Percentiles rank a stretch among this genome's conserved stretches.
Conservation (phyloP, 108 stramenopile species). For the Nitzschia inconspicua region DNA sequence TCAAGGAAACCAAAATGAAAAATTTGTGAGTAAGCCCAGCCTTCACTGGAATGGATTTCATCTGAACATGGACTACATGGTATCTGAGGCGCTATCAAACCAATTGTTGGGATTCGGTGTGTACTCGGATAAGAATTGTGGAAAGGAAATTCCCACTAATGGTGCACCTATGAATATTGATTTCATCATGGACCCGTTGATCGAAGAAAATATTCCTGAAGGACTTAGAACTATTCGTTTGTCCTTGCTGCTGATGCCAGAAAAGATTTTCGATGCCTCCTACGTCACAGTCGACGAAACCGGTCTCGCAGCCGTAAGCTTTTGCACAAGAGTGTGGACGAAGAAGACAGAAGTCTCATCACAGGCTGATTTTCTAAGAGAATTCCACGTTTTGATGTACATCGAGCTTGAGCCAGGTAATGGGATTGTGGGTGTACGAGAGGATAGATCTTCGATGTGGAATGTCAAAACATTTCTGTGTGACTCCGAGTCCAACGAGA, state of each 20-base stretch:
- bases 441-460: background rate
- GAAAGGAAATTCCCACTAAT: background rate
- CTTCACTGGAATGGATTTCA: background rate
- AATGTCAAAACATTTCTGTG: conserved; percentile 1
- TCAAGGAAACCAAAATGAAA: too few species aligned
- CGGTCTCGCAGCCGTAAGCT: background rate
- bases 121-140: background rate
- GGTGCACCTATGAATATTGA: background rate
- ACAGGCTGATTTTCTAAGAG: background rate
- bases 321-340: conserved; percentile 2
- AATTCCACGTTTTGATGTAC: background rate
- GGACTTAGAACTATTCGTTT: background rate
- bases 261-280: background rate
- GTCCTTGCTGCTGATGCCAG: background rate
- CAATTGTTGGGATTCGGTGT: background rate
- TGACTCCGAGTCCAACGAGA: too few species aligned
- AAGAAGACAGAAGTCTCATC: background rate
- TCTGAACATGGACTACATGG: background rate
- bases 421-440: background rate
- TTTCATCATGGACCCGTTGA: background rate
- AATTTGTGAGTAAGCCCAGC: background rate
- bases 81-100: background rate
- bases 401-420: background rate
- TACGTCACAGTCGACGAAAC: background rate
- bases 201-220: background rate